Percentiles rank a stretch among this genome's conserved stretches.
Conservation (phyloP, 2,329 filamentous ascomycete species). For the Nigrograna mackinnonii region DNA sequence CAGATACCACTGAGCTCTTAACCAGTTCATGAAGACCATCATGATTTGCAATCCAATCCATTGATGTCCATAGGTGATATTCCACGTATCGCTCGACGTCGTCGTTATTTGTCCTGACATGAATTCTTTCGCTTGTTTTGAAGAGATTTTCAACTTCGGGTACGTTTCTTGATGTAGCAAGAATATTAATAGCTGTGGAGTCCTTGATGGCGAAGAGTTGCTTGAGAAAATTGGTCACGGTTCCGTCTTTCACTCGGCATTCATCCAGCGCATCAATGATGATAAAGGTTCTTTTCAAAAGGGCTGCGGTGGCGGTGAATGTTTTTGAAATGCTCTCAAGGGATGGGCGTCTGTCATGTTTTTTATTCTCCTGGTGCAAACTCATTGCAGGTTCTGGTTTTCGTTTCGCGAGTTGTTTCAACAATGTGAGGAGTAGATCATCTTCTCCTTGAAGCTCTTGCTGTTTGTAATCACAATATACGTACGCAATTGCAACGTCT, state of each 20-base stretch:
- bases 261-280: conserved; percentile 33
- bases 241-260: conserved; percentile 21
- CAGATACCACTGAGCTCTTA: too few relatives aligned
- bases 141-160: conserved; percentile 8
- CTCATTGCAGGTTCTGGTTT: conserved; percentile 13
- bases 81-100: conserved; percentile 14
- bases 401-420: conserved; percentile 32
- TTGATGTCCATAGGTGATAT: conserved; percentile 5
- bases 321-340: too few relatives aligned
- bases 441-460: conserved; percentile 18
- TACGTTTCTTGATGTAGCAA: conserved; percentile 15
- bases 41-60: too few relatives aligned
- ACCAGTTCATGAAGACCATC: too few relatives aligned
- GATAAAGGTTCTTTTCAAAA: conserved; percentile 28
- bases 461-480: conserved; percentile 31
- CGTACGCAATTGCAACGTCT: conserved; percentile 24
- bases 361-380: not conserved
- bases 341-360: not conserved
- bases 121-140: conserved; percentile 2
- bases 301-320: too few relatives aligned
- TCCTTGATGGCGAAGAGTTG: conserved; percentile 8
- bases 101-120: conserved; percentile 14
- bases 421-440: conserved; percentile 25
- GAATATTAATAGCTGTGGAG: conserved; percentile 5
- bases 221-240: conserved; percentile 4